Evolutionary conservation across 768 basidiomycete species (phyloP), one percentile per base, ranked within the genome.

Genomic region (Tylopilus sp.): DNA sequence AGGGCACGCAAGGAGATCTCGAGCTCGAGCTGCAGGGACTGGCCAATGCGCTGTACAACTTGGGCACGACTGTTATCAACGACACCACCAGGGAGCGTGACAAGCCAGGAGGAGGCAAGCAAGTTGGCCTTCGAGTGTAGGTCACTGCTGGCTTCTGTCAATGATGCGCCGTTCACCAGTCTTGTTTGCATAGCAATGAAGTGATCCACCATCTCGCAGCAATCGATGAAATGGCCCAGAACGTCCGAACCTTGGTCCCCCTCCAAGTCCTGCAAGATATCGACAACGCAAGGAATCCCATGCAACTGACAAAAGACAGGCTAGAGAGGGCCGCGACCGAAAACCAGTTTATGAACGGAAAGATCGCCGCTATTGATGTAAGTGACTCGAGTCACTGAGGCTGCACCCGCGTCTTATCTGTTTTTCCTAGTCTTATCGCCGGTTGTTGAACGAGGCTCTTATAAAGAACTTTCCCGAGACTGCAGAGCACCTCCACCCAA

Each of bases 261-360:
- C 74, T 87, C 69, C 87, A 91, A 67, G 79, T 90, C 25, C 72
- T 89, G 28, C 77, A 78, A 24, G 91, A 92, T 57, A 86, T 92
- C 53, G 91, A 93, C 74, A 85, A 83, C 58, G 76, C 84, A 4
- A 79, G 83, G 41, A 92, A 92, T 65, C 91, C 90, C 5, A 85
- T 89, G 84, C 83, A 85, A 63, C 74, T 91, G 47, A 91, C 91
- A 17, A 81, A 83, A 57, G 89, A 92, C 53, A 78, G 87, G 46
- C 69, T 93, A 14, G 91, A 93, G 71, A 78, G 89, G 48, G 83
- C 89, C 0, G 89, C 91, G 28, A 87, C 88, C 3, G 92, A 93
- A 72, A 93, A 93, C 64, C 91, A 92, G 63, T 92, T 91, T 58
- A 89, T 91, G 86, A 90, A 92, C 63, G 90, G 88, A 26, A 92